Evolutionary conservation across 2,329 filamentous ascomycete genomes (phyloP).

Genomic region (Neopestalotiopsis sp.): DNA sequence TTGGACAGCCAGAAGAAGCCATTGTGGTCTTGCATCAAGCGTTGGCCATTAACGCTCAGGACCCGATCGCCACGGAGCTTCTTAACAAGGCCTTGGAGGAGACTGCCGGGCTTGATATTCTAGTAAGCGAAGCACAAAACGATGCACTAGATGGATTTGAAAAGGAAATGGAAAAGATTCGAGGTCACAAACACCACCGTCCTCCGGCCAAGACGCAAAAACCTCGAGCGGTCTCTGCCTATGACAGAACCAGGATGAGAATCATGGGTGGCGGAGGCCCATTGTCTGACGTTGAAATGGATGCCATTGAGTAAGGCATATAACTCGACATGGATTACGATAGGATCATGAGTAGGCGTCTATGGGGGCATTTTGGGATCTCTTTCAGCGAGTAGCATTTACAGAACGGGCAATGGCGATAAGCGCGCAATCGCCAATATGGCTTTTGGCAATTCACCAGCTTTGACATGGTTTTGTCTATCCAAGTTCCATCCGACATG

Average conservation of each 20-base stretch:
- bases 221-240: conserved; percentile 10
- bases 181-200: conserved; percentile 11
- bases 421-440: neutral
- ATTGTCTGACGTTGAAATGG: conserved; percentile 21
- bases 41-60: conserved; percentile 78
- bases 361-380: conserved; percentile 10
- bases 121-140: conserved; percentile 17
- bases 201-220: conserved; percentile 13
- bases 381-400: conserved; percentile 10
- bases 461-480: neutral
- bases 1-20: conserved; percentile 76
- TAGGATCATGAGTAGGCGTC: conserved; percentile 12
- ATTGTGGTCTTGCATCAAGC: conserved; percentile 85
- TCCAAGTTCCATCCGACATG: neutral
- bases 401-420: neutral
- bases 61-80: conserved; percentile 80
- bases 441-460: neutral
- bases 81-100: conserved; percentile 74
- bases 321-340: neutral
- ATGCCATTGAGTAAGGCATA: conserved; percentile 17
- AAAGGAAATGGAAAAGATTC: conserved; percentile 15
- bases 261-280: conserved; percentile 18
- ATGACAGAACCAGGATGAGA: conserved; percentile 16
- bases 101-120: conserved; percentile 51
- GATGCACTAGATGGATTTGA: conserved; percentile 22